These are phyloP conservation scores for Fennellomyces sp. DNA, from an alignment of 371 early-diverging fungal species.

Conservation along the genomic window DNA sequence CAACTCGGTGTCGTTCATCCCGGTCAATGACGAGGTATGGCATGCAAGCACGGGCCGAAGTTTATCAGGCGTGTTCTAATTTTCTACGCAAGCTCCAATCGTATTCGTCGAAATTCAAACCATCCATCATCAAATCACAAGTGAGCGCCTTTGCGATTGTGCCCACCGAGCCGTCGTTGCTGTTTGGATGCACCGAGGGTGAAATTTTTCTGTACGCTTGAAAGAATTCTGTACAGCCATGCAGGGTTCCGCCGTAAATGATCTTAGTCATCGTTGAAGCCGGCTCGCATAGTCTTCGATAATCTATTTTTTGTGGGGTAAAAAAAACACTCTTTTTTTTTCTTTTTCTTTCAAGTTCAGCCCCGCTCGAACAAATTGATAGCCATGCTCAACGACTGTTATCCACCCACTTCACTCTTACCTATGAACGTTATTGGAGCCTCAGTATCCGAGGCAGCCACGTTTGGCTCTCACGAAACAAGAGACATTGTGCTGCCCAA, in stretches of 20 bases:
- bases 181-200: conserved; percentile 68
- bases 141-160: conserved; percentile 63
- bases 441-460: conserved; percentile 66
- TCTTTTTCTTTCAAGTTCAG: not conserved
- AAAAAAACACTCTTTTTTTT: not conserved
- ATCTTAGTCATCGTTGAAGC: conserved; percentile 2
- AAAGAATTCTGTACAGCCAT: not conserved
- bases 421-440: conserved; percentile 71
- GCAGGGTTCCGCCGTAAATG: not conserved
- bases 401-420: conserved; percentile 1
- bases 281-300: not conserved
- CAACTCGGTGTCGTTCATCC: conserved; percentile 68
- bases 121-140: conserved; percentile 64
- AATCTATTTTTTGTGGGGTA: not conserved
- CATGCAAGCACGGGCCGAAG: not conserved
- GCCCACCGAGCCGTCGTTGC: conserved; percentile 61
- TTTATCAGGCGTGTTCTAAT: not conserved
- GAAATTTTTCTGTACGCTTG: conserved; percentile 67
- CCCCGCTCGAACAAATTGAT: not conserved
- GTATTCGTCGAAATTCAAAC: conserved; percentile 69
- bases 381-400: conserved; percentile 2
- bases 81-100: conserved; percentile 50
- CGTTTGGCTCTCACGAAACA: conserved; percentile 55
- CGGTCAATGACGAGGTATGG: conserved; percentile 69
- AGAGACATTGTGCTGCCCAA: conserved; percentile 89